A percentile compares a stretch with the other conserved stretches of the same genome.
Evolutionary conservation across 1,284 basidiomycete genomes (phyloP).

Genomic region (Moesziomyces antarcticus): DNA sequence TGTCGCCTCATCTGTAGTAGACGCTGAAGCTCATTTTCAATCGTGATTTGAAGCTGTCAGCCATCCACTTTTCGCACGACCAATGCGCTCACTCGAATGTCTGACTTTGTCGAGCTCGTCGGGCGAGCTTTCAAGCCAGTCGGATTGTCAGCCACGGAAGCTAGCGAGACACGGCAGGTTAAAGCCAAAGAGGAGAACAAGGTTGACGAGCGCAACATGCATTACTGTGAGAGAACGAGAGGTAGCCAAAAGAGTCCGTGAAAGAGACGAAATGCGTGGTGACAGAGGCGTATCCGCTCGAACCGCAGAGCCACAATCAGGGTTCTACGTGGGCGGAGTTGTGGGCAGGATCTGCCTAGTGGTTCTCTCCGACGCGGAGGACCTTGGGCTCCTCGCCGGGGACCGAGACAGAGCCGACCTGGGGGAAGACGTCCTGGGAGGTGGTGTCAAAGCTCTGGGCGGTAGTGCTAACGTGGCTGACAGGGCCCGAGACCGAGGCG

Average conservation of each 20-base stretch:
- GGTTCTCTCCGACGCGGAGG: constrained; percentile 21
- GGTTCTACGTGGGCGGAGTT: not conserved
- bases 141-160: too few relatives aligned
- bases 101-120: too few relatives aligned
- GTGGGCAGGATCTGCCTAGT: not conserved
- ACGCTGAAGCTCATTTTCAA: not conserved
- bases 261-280: too few relatives aligned
- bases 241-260: not conserved
- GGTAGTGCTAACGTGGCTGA: constrained; percentile 30
- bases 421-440: constrained; percentile 17
- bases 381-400: constrained; percentile 33
- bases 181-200: not conserved
- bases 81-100: too few relatives aligned
- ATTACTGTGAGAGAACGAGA: not conserved
- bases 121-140: too few relatives aligned
- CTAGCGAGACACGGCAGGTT: too few relatives aligned
- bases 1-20: not conserved
- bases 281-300: too few relatives aligned
- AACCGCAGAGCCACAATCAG: too few relatives aligned
- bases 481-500: constrained; percentile 6
- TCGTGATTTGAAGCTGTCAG: not conserved
- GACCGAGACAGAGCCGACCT: constrained; percentile 28
- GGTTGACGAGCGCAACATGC: not conserved
- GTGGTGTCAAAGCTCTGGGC: not conserved
- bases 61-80: too few relatives aligned